These are phyloP conservation scores for Pichia sp. DNA, from an alignment of 1,139 yeast genomes.

Conservation along the genomic window DNA sequence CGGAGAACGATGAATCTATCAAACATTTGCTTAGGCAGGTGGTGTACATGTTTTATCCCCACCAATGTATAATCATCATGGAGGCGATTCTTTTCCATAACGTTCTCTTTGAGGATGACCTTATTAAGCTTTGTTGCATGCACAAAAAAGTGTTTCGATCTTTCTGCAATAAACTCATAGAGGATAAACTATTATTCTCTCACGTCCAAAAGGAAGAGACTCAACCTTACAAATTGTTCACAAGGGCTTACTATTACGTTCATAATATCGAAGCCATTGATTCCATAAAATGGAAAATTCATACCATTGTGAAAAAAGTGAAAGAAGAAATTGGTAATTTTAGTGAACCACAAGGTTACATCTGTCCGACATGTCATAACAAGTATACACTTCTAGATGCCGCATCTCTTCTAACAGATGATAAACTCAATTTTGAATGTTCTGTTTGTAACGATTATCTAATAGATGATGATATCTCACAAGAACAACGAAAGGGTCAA, in stretches of 20 bases:
- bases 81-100: conserved; percentile 91
- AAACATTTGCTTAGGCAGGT: conserved; percentile 44
- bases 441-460: conserved; percentile 73
- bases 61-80: conserved; percentile 73
- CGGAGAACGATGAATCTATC: conserved; percentile 18
- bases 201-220: conserved; percentile 83
- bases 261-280: conserved; percentile 93
- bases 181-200: conserved; percentile 63
- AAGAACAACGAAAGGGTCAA: conserved; percentile 76
- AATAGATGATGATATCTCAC: conserved; percentile 82
- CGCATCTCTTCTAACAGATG: conserved; percentile 70
- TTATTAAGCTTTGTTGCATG: conserved; percentile 71
- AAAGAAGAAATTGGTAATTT: conserved; percentile 77
- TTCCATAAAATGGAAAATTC: conserved; percentile 94
- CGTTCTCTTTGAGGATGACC: conserved; percentile 90
- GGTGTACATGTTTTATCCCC: conserved; percentile 79
- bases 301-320: conserved; percentile 68
- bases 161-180: conserved; percentile 71
- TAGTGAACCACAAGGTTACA: conserved; percentile 89
- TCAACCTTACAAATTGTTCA: conserved; percentile 57
- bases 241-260: conserved; percentile 78
- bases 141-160: conserved; percentile 84
- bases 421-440: conserved; percentile 74
- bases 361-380: conserved; percentile 80
- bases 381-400: conserved; percentile 86